Evolutionary conservation across 257 asterid genomes (phyloP).

Genomic region (Gentiana dahurica): DNA sequence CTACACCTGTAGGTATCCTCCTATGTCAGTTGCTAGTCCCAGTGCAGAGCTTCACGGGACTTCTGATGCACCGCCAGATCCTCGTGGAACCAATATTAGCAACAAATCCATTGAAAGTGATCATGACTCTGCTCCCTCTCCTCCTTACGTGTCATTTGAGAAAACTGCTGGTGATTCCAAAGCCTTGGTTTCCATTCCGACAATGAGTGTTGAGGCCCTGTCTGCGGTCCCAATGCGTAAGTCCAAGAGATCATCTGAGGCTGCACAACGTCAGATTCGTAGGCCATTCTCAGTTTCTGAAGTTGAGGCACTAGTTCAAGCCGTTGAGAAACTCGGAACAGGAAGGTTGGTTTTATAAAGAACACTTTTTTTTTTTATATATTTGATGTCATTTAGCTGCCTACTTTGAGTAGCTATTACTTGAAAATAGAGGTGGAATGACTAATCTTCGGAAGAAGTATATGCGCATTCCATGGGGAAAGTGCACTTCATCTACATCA

Average conservation of each 20-base stretch:
- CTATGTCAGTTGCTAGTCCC: constrained; percentile 22
- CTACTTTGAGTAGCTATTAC: too few species aligned
- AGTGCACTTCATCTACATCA: too few species aligned
- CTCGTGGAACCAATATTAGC: constrained; percentile 33
- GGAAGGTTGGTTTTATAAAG: constrained; percentile 54
- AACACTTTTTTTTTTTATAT: not conserved
- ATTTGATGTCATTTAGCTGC: too few species aligned
- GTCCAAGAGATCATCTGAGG: constrained; percentile 65
- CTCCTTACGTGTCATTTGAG: constrained; percentile 40
- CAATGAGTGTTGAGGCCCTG: constrained; percentile 42
- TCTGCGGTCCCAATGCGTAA: constrained; percentile 60
- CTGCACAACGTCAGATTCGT: constrained; percentile 84
- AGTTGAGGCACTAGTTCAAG: constrained; percentile 94
- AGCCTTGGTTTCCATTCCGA: constrained; percentile 51
- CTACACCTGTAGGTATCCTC: constrained; percentile 39
- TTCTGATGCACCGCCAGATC: constrained; percentile 27
- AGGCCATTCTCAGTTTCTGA: constrained; percentile 92
- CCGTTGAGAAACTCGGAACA: constrained; percentile 95
- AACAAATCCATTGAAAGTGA: constrained; percentile 56
- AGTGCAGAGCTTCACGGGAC: constrained; percentile 22
- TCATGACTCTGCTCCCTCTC: constrained; percentile 69
- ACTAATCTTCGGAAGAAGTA: too few species aligned
- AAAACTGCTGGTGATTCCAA: constrained; percentile 42
- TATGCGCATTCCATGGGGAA: too few species aligned
- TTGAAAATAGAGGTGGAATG: too few species aligned